Conservation (phyloP, 2,329 filamentous ascomycete genomes). For the Xylariaceae sp. region DNA sequence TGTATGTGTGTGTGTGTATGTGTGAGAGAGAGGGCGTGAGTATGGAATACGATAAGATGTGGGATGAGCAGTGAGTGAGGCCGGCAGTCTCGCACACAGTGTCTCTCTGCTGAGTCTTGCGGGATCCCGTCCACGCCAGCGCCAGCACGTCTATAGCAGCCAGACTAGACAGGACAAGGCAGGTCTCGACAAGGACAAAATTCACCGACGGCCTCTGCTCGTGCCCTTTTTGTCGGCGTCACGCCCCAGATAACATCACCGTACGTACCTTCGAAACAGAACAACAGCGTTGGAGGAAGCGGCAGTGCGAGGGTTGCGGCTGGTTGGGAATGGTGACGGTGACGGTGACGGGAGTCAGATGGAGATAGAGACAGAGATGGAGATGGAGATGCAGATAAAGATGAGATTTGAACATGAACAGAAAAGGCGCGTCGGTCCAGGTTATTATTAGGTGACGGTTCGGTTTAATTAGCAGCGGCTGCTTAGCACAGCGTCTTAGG, state of each 20-base stretch:
- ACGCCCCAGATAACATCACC: slow-evolving; percentile 7
- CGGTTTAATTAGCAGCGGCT: background rate
- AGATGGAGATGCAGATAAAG: background rate
- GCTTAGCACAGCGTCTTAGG: background rate
- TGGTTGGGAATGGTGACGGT: background rate
- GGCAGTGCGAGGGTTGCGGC: slow-evolving; percentile 10
- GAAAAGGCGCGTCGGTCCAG: background rate
- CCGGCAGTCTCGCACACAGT: slow-evolving; percentile 12
- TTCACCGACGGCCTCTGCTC: background rate
- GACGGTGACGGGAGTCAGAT: background rate
- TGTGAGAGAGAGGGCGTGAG: too few species aligned
- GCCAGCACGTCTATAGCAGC: too few species aligned
- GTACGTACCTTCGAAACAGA: slow-evolving; percentile 8
- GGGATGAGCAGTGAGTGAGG: slow-evolving; percentile 8
- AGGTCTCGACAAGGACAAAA: background rate
- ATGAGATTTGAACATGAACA: background rate
- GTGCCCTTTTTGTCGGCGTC: slow-evolving; percentile 15
- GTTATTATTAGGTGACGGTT: background rate
- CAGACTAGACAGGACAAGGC: too few species aligned
- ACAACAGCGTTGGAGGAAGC: slow-evolving; percentile 11
- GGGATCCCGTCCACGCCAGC: too few species aligned
- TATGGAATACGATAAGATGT: too few species aligned
- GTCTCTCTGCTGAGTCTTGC: background rate
- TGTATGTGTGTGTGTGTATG: too few species aligned
- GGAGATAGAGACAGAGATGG: background rate